Percentiles rank a stretch among this genome's conserved stretches.
phyloP scores from a whole-genome alignment of 306 rosid genomes.

The Calophaca sinica region DNA sequence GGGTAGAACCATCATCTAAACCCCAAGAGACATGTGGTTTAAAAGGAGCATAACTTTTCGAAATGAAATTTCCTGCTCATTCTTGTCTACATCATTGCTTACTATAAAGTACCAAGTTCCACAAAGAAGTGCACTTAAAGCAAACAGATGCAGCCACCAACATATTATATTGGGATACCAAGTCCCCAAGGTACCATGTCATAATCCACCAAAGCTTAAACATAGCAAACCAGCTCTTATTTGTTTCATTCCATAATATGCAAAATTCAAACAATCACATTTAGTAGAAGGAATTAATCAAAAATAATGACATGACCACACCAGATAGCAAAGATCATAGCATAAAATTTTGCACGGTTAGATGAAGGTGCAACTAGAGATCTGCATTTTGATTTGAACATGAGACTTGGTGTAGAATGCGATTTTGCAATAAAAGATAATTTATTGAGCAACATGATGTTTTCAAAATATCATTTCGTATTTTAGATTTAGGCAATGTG shows the following conservation, averaged over 20 bases:
- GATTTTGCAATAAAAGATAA: background rate
- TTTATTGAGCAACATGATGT: background rate
- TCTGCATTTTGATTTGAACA: slow-evolving; percentile 1
- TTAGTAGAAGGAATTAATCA: background rate
- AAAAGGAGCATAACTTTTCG: too few relatives aligned
- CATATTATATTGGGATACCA: background rate
- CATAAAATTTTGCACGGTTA: background rate
- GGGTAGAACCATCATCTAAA: too few relatives aligned
- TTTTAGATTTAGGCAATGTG: background rate
- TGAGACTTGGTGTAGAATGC: background rate
- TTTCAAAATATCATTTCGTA: background rate
- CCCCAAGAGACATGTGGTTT: too few relatives aligned
- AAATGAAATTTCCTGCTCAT: too few relatives aligned
- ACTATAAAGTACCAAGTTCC: too few relatives aligned
- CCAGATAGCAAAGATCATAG: background rate
- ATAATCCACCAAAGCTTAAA: slow-evolving; percentile 8
- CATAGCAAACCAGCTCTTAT: background rate
- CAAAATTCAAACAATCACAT: background rate
- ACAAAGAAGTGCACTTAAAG: too few relatives aligned
- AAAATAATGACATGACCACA: too few relatives aligned
- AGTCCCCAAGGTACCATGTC: slow-evolving; percentile 9
- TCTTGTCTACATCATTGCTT: too few relatives aligned
- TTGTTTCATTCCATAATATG: slow-evolving; percentile 12
- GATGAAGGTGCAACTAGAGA: slow-evolving; percentile 12
- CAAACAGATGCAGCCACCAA: too few relatives aligned